Evolutionary conservation across 805 yeast genomes (phyloP).

Genomic region (Lipomyces japonicus): DNA sequence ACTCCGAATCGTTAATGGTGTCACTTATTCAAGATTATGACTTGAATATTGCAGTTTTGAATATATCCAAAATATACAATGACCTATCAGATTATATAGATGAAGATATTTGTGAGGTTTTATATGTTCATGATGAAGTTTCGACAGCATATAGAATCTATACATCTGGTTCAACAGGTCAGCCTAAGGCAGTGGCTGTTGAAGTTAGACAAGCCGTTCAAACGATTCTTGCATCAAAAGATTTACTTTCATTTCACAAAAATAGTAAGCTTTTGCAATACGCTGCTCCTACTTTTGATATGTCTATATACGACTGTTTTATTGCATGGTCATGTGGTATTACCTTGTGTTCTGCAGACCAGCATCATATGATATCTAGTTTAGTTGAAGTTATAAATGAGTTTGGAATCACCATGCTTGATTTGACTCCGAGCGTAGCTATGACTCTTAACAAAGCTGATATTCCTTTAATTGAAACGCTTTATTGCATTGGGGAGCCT

Average conservation of each 20-base stretch:
- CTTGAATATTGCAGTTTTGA: background rate
- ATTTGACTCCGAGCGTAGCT: constrained; percentile 32
- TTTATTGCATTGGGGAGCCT: constrained; percentile 32
- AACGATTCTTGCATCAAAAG: constrained; percentile 20
- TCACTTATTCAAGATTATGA: background rate
- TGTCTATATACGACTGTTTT: constrained; percentile 30
- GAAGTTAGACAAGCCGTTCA: constrained; percentile 24
- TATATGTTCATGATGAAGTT: background rate
- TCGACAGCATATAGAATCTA: constrained; percentile 27
- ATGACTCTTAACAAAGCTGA: constrained; percentile 11
- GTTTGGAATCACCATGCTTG: constrained; percentile 22
- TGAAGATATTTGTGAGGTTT: background rate
- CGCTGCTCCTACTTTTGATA: constrained; percentile 29
- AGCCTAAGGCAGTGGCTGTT: constrained; percentile 29
- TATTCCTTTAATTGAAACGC: constrained; percentile 24
- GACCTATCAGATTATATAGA: constrained; percentile 6
- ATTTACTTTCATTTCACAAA: constrained; percentile 10
- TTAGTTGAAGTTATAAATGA: constrained; percentile 15
- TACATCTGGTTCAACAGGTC: constrained; percentile 31
- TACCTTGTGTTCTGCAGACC: constrained; percentile 27
- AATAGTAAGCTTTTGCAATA: constrained; percentile 21
- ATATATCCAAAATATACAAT: too few relatives aligned
- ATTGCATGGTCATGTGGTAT: constrained; percentile 27
- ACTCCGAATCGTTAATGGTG: background rate
- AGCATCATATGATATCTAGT: constrained; percentile 17